Evolutionary conservation across 495 filamentous ascomycete genomes (phyloP), one percentile per base, ranked within the genome.

Genomic region (Aspergillus conjunctus): DNA sequence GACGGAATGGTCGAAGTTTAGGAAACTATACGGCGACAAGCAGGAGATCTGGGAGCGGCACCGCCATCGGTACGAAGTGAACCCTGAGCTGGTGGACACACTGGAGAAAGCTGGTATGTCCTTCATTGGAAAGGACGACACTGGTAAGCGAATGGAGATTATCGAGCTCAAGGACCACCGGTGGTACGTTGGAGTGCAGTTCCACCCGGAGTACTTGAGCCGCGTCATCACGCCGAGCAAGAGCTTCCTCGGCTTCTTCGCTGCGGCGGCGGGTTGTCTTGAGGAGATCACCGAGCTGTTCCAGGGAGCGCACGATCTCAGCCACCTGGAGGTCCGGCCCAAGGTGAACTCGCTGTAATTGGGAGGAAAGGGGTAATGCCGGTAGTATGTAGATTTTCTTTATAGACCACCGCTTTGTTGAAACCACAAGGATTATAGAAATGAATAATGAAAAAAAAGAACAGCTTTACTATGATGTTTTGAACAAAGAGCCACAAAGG

Each of bases 101-200:
- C 56, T 81, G 18, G 68, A 74, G 51, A 58, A 69, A n/a, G 70
- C 67, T 8, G 77, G 77, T 11, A 60, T 79, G 30, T 60, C 65
- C 8, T 80, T 80, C 54, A 67, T 80, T n/a, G 91, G 91, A 48
- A 93, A 91, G 72, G 94, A 98, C 73, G 87, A 90, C 60, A 83
- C 77, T 54, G 91, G 91, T 34, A 82, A 88, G 71, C 87, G 93
- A 10, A 94, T 97, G 91, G 94, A 98, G 79, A 82, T 94, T 55
- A 76, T 97, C 22, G 94, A 98, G 75, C 72, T 97, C 53, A 85
- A 84, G 69, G 90, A 96, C 59, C 94, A 98, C 71, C 89, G 90
- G 1, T 98, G 85, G 81, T 98, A 88, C 69, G 90, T 98, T 17
- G 94, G 87, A 59, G 91, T 94, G 18, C 91, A 95, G 73, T 93